Base-by-base conservation (phyloP, 78 protist species). In the Tieghemostelium lacteum region DNA sequence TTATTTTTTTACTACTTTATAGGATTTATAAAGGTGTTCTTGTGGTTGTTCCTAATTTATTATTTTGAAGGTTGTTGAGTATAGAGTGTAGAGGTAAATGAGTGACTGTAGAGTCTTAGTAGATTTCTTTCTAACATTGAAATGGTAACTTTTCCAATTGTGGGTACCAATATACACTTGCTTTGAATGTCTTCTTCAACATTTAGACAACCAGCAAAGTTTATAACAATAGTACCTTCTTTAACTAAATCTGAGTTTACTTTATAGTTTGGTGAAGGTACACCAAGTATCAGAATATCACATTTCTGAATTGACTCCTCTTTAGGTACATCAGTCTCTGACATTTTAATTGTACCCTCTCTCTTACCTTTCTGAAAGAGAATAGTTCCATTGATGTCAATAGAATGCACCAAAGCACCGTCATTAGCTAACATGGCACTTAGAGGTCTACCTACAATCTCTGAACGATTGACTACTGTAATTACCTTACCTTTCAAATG, bases 391-490 rank as follows among this genome's bases (percentile, higher is more conserved):
- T 52, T 80, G 1, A 80, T 36, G 40, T 80, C 89, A 24, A 80
- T 62, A 12, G 89, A 80, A 20, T 80, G 69, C 0, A 87, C 86
- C 24, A 34, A 42, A 34, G 98, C 98, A 74, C 95, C 94, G 28
- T 34, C 69, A 40, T 94, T 55, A n/a, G 78, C 67, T 3, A 97
- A 86, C 93, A 97, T 73, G 12, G 65, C 70, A 4, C 97, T 94
- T 4, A 97, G 42, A 22, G 99, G 98, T 29, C 80, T 29, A 50
- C 99, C 99, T 0, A 97, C 98, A 49, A 98, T 93, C 77, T 96
- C 95, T 45, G 85, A 83, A n/a, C 95, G 34, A 29, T 98, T 98
- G 50, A 98, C 16, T 12, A 98, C 96, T 29, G 96, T 98, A 0
- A 98, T 98, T 2, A n/a, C 28, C 74, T 87, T 77, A 2, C 98